phyloP scores from a whole-genome alignment of 306 rosid genomes.

The Coriaria nepalensis region DNA sequence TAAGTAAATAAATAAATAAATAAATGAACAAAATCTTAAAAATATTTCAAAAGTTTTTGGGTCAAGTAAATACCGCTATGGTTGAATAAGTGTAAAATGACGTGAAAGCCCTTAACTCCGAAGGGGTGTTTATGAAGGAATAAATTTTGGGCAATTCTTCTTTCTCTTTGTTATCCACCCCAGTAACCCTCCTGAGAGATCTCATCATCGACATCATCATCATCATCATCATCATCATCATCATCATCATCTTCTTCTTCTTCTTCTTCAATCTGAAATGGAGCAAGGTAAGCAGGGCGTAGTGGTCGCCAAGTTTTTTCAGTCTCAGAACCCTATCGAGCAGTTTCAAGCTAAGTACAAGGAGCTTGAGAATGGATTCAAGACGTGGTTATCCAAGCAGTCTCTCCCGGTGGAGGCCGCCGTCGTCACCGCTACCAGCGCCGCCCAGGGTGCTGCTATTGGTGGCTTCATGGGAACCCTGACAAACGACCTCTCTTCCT shows the following conservation, averaged over 20 bases:
- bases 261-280: constrained; percentile 26
- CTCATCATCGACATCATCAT: constrained; percentile 9
- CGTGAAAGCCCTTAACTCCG: too few relatives aligned
- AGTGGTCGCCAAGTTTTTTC: constrained; percentile 26
- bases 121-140: too few relatives aligned
- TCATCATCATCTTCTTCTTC: constrained; percentile 15
- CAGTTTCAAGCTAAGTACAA: constrained; percentile 54
- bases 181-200: neutral
- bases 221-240: constrained; percentile 6
- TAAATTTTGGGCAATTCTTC: too few relatives aligned
- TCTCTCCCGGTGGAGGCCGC: constrained; percentile 77
- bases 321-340: constrained; percentile 61
- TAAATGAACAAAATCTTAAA: too few relatives aligned
- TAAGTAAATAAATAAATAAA: too few relatives aligned
- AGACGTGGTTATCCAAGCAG: constrained; percentile 63
- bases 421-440: constrained; percentile 75
- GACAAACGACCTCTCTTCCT: constrained; percentile 45
- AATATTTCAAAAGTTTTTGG: too few relatives aligned
- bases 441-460: constrained; percentile 84
- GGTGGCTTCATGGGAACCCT: constrained; percentile 85
- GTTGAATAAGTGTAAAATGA: too few relatives aligned
- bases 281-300: constrained; percentile 55
- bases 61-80: too few relatives aligned
- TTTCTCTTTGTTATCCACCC: too few relatives aligned
- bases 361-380: constrained; percentile 46